Conservation (phyloP, 164 flowering plant species). For the Cinnamomum micranthum region DNA sequence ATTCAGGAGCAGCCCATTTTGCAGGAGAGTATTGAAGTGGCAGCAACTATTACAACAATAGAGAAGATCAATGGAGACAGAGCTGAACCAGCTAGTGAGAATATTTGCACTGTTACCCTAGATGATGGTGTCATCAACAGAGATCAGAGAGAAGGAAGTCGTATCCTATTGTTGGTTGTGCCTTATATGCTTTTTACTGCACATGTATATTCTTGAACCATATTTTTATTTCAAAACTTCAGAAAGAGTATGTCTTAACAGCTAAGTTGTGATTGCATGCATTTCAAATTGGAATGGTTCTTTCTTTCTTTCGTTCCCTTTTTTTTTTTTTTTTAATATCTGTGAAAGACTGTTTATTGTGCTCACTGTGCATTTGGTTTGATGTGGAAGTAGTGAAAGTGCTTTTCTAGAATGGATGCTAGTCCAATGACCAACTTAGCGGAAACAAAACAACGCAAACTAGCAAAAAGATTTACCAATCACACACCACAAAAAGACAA, state of each 20-base stretch:
- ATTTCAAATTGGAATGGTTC: not conserved
- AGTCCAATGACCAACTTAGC: too few species aligned
- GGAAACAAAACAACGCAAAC: too few species aligned
- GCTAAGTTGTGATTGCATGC: not conserved
- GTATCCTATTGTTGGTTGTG: conserved; percentile 43
- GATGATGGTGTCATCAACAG: conserved; percentile 18
- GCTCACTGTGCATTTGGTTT: not conserved
- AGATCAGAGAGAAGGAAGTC: conserved; percentile 19
- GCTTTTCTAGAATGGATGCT: too few species aligned
- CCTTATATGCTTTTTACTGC: not conserved
- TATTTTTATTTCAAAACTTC: not conserved
- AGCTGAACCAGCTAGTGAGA: conserved; percentile 25
- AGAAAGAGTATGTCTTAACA: not conserved
- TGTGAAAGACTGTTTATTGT: not conserved
- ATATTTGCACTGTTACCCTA: conserved; percentile 23
- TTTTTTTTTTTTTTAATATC: too few species aligned
- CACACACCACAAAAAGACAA: too few species aligned
- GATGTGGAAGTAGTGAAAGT: too few species aligned
- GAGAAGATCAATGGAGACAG: conserved; percentile 17
- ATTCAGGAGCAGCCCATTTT: conserved; percentile 13
- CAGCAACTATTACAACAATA: conserved; percentile 23
- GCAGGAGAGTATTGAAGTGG: conserved; percentile 22
- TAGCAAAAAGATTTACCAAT: too few species aligned
- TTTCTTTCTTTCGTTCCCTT: not conserved
- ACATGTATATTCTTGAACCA: not conserved